Base-by-base conservation (phyloP, 163 green algal species). In the Chlorella variabilis region DNA sequence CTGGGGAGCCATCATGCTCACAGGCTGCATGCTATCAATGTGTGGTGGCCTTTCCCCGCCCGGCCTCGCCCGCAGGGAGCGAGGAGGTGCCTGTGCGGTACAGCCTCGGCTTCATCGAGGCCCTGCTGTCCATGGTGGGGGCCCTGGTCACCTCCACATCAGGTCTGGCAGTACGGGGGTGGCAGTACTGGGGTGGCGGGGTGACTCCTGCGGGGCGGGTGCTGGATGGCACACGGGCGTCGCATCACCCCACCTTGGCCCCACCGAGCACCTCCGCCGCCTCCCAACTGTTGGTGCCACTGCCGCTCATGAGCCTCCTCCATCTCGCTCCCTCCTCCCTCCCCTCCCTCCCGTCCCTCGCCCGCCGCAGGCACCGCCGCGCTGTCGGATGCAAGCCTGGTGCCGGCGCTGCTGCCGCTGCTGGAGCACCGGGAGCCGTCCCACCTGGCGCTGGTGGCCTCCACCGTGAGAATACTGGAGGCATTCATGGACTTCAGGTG, bases 401-500 rank as follows among this genome's bases (percentile, higher is more conserved):
- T 98, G 1, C 87, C 91, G 23, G 87, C 92, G 5, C 90, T 99
- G 82, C 87, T 98, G 80, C 94, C 96, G 23, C 71, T 98, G 80
- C 78, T 99, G 49, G 69, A 85, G 9, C 87, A 97, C 84, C 56
- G 39, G 9, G 58, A 89, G 15, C 59, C 87, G 1, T 79, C 82
- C 13, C 93, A 97, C 85, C 59, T 93, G 29, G 54, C 67, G 9
- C 68, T 98, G 34, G 91, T 98, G 29, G 90, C 86, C 29, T 86
- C 81, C 31, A 89, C 88, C 0, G 88, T 98, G 45, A 91, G 92
- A 54, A 92, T 98, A 61, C 83, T 99, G 54, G 96, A 99, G 87
- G 84, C 89, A 18, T 97, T 94, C 87, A 94, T 98, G 88, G 96
- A 98, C 80, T 95, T 94, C 78, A 91, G 65, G 75, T 82, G 75